A percentile compares a stretch with the other conserved stretches of the same genome.
phyloP scores from a whole-genome alignment of 768 basidiomycete genomes.

The Hydnomerulius pinastri region DNA sequence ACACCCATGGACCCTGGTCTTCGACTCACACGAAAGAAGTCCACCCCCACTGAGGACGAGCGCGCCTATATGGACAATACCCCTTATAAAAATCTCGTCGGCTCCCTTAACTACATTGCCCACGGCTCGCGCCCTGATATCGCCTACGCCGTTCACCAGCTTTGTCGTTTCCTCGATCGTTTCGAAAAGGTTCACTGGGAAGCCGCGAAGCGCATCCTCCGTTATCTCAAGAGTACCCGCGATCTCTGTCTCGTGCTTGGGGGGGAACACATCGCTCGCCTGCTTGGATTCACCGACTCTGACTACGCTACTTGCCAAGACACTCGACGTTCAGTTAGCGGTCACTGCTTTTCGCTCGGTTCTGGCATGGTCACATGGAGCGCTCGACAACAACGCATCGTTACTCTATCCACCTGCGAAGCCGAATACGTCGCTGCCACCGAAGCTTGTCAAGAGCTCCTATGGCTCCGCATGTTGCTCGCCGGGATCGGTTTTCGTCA shows the following conservation, averaged over 20 bases:
- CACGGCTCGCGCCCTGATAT: slow-evolving; percentile 11
- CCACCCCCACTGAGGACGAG: neutral
- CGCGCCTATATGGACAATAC: neutral
- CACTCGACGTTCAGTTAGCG: slow-evolving; percentile 19
- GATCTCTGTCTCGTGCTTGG: neutral
- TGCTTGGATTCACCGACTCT: slow-evolving; percentile 25
- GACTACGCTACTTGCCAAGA: slow-evolving; percentile 32
- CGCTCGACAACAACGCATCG: slow-evolving; percentile 38
- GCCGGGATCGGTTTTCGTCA: slow-evolving; percentile 9
- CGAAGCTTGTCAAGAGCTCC: slow-evolving; percentile 34
- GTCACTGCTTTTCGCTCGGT: slow-evolving; percentile 25
- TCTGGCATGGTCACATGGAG: slow-evolving; percentile 30
- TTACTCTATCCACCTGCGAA: slow-evolving; percentile 43
- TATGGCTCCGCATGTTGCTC: slow-evolving; percentile 35
- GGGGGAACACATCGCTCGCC: slow-evolving; percentile 1
- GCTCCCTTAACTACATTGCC: slow-evolving; percentile 23
- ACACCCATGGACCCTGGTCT: slow-evolving; percentile 20
- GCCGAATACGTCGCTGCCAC: slow-evolving; percentile 44
- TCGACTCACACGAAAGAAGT: slow-evolving; percentile 6
- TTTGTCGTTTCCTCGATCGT: slow-evolving; percentile 9
- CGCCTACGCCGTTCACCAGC: slow-evolving; percentile 2
- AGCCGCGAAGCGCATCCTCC: slow-evolving; percentile 16
- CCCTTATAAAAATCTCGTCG: slow-evolving; percentile 24
- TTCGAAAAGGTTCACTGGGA: slow-evolving; percentile 12
- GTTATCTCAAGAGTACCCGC: slow-evolving; percentile 4